Evolutionary conservation across 169 alveolate species (phyloP).

Genomic region (Blepharisma undulans): DNA sequence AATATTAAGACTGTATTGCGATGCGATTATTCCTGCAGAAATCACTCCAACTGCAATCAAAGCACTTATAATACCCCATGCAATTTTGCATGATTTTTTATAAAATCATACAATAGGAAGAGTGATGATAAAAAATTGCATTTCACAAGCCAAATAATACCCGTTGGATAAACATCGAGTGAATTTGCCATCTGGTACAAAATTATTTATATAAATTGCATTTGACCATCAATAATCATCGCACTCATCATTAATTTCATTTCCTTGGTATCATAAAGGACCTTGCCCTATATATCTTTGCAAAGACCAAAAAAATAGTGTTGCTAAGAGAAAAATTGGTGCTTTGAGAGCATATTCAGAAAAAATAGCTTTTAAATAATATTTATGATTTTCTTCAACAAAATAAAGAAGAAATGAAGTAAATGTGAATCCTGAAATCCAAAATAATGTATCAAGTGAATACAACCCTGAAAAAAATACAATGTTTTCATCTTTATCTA

Average conservation of each 20-base stretch:
- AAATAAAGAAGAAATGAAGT: slow-evolving; percentile 36
- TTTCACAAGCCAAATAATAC: slow-evolving; percentile 52
- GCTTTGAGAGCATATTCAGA: slow-evolving; percentile 42
- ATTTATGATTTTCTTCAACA: background rate
- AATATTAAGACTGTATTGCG: background rate
- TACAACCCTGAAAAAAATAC: slow-evolving; percentile 13
- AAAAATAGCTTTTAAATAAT: background rate
- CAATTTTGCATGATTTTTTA: background rate
- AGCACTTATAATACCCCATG: background rate
- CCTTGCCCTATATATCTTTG: slow-evolving; percentile 58
- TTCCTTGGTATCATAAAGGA: slow-evolving; percentile 53
- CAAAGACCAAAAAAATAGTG: slow-evolving; percentile 43
- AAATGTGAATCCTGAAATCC: slow-evolving; percentile 57
- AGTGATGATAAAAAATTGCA: slow-evolving; percentile 49
- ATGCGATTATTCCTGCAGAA: background rate
- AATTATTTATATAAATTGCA: slow-evolving; percentile 48
- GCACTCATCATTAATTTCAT: background rate
- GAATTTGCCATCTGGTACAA: slow-evolving; percentile 41
- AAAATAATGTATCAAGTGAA: slow-evolving; percentile 62
- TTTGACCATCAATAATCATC: slow-evolving; percentile 66
- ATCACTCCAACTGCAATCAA: background rate
- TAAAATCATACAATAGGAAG: background rate
- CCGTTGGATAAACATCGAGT: slow-evolving; percentile 40
- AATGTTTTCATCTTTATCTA: background rate
- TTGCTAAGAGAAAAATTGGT: slow-evolving; percentile 43